Conservation (phyloP, 345 rosid species). For the Populus tremula region DNA sequence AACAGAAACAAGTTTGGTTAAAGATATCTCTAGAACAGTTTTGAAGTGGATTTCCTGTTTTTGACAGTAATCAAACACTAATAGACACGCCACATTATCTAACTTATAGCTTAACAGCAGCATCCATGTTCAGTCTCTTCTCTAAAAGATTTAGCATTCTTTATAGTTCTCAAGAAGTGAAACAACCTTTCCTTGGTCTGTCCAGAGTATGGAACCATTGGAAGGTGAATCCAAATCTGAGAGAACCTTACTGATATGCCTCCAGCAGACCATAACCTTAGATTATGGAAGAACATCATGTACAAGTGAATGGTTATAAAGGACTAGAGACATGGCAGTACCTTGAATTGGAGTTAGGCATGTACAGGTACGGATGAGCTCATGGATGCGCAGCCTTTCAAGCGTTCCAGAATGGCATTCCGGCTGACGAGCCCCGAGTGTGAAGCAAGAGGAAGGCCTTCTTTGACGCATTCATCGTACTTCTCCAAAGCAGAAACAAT, state of each 20-base stretch:
- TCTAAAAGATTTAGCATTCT: background rate
- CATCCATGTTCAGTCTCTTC: background rate
- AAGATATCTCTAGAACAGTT: too few species aligned
- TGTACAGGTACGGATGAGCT: slow-evolving; percentile 78
- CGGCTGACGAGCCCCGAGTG: slow-evolving; percentile 64
- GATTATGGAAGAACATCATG: slow-evolving; percentile 15
- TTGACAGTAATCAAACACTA: too few species aligned
- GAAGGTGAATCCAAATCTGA: background rate
- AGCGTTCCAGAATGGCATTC: slow-evolving; percentile 62
- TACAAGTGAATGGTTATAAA: slow-evolving; percentile 19
- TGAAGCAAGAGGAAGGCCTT: slow-evolving; percentile 79
- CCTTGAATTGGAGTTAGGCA: slow-evolving; percentile 46
- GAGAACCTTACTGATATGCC: background rate
- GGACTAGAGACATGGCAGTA: slow-evolving; percentile 3
- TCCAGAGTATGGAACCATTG: slow-evolving; percentile 12
- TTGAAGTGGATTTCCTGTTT: too few species aligned
- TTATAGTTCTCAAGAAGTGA: background rate
- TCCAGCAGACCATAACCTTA: slow-evolving; percentile 9
- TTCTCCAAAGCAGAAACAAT: slow-evolving; percentile 79
- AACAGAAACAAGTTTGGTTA: too few species aligned
- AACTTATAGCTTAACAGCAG: background rate
- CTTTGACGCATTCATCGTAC: slow-evolving; percentile 81
- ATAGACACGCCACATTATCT: background rate
- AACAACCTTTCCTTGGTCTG: background rate
- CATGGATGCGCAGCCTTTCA: slow-evolving; percentile 70